A percentile compares a stretch with the other conserved stretches of the same genome.
These are phyloP conservation scores for Luvunga scandens DNA, from an alignment of 345 rosid genomes.

Conservation along the genomic window DNA sequence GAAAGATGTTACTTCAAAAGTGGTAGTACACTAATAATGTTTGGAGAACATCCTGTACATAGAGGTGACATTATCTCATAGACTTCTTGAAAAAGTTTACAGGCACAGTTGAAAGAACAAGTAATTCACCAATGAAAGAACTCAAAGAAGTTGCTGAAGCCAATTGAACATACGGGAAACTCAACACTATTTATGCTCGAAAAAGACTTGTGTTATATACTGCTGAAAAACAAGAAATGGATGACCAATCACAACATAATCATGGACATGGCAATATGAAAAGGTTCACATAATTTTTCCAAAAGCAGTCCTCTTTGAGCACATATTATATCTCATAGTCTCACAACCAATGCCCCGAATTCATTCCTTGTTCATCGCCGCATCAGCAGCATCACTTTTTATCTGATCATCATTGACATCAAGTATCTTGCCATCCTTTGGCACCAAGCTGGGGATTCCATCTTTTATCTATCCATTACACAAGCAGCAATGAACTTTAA, in stretches of 20 bases:
- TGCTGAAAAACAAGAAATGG: not conserved
- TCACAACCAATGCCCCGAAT: not conserved
- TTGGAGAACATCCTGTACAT: not conserved
- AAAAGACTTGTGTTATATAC: not conserved
- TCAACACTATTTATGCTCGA: not conserved
- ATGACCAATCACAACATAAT: not conserved
- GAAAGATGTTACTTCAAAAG: not conserved
- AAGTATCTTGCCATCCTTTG: constrained; percentile 73
- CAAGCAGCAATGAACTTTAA: not conserved
- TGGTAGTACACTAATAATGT: not conserved
- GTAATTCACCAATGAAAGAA: not conserved
- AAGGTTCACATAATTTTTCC: not conserved
- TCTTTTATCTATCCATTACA: constrained; percentile 47
- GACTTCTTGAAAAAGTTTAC: not conserved
- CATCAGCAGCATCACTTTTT: constrained; percentile 22
- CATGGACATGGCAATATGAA: not conserved
- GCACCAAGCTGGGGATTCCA: constrained; percentile 81
- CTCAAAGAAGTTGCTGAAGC: not conserved
- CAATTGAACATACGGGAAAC: not conserved
- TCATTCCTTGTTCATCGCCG: constrained; percentile 8
- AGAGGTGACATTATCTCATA: not conserved
- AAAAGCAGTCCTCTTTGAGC: not conserved
- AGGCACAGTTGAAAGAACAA: not conserved
- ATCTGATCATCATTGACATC: constrained; percentile 27
- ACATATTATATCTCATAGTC: not conserved